Base-by-base conservation (phyloP, 495 filamentous ascomycete species). In the Hypomontagnella submonticulosa region DNA sequence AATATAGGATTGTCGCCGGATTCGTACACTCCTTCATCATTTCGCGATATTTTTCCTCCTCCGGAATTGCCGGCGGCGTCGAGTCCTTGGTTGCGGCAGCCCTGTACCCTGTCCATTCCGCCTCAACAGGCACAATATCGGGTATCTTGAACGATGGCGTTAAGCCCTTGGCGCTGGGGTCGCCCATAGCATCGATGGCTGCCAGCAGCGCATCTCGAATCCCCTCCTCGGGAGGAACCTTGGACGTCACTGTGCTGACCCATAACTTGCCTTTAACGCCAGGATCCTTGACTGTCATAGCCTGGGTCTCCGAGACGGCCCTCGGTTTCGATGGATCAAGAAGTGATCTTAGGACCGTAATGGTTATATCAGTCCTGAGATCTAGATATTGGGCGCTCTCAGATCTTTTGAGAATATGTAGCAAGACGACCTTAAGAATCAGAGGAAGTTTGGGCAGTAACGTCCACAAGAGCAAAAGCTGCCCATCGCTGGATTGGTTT, bases 51-150 rank as follows among this genome's bases (percentile, higher is more conserved):
- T 91, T 92, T 63, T 88, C 82, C 49, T 80, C 77, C 66, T 97
- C 90, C 0, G 87, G 81, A 27, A 91, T 80, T 3, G 81, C 78
- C 0, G 87, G 87, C 50, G 83, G 80, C 7, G 76, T 76, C 4
- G 81, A 79, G 13, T 87, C 80, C 47, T 83, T 78, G 9, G 78
- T 78, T 16, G 85, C 90, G 13, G 77, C 83, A 5, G 76, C 75
- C 33, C 91, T 83, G 72, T 89, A 88, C 0, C 90, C 92, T 4
- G 91, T 91, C 94, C 93, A 98, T 73, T 98, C 94, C 3, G 87
- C 94, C 67, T 91, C 89, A 1, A 93, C 85, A 3, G 85, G 77
- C 0, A 72, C 72, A 1, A 88, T 72, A 0, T 77, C 79, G 0
- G 90, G 87, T 38, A 87, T 72, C 63, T 78, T 76, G 46, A 83